Evolutionary conservation across 306 rosid species (phyloP).

Genomic region (Cucurbita moschata): DNA sequence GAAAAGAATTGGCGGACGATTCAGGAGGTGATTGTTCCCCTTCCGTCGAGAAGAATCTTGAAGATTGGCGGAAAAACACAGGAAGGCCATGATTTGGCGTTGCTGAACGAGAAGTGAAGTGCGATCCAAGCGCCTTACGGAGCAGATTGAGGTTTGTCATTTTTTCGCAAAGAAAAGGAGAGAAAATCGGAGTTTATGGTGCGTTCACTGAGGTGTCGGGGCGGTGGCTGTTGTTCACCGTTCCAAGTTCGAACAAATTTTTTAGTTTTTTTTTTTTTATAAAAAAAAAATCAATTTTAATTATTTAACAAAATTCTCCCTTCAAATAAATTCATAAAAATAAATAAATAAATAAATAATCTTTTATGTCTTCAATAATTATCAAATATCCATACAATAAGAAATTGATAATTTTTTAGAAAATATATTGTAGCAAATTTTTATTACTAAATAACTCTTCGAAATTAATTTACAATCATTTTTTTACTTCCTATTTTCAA

Average conservation of each 20-base stretch:
- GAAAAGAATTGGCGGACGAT: constrained; percentile 15
- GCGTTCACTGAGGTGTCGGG: neutral
- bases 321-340: too few species aligned
- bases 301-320: too few species aligned
- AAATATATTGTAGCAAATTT: too few species aligned
- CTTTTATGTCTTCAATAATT: too few species aligned
- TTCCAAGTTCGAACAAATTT: neutral
- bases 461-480: too few species aligned
- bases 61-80: constrained; percentile 8
- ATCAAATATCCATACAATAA: too few species aligned
- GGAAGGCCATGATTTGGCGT: constrained; percentile 16
- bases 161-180: neutral
- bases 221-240: neutral
- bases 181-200: neutral
- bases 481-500: too few species aligned
- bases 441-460: too few species aligned
- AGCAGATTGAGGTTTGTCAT: constrained; percentile 37
- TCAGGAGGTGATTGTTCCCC: constrained; percentile 25
- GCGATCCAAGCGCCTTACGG: constrained; percentile 34
- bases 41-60: constrained; percentile 45
- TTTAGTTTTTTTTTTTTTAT: too few species aligned
- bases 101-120: constrained; percentile 8
- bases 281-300: too few species aligned
- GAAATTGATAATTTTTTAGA: too few species aligned
- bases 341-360: too few species aligned